Base-by-base conservation (phyloP, 177 flowering plant species). In the Vitis hybrid region DNA sequence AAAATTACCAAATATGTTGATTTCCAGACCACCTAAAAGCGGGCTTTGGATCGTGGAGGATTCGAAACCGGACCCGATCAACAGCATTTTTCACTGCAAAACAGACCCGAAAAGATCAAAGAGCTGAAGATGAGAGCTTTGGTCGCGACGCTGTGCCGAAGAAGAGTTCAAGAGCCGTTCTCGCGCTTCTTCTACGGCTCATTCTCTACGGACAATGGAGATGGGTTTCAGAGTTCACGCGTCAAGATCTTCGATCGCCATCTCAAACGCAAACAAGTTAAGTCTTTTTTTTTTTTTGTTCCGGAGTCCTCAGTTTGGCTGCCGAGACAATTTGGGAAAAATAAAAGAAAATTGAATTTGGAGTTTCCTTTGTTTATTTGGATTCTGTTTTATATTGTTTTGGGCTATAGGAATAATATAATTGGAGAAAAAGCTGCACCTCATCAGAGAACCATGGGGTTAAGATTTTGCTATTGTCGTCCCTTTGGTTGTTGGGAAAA, bases 241-340 rank as follows among this genome's bases (percentile, higher is more conserved):
- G 76, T 80, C 60, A 85, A 86, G 76, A 83, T 92, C 71, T 92
- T 92, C 64, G 92, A 90, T 66, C 92, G 97, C 57, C 15, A 84
- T 55, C 89, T 92, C 78, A 92, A 90, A 65, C 86, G 90, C 20
- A 84, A 72, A 68, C 96, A 90, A 69, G 94, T 79, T 73, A 54
- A 53, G 49, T 49, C 14, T 15, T 1, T 54, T 67, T 11, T 20
- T 1, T 20, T 20, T 11, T 22, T 56, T 58, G 33, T 9, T 15
- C 2, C 62, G 12, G 24, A 2, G 11, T 49, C 47, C 47, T 38
- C 47, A 38, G 47, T 38, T 38, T 38, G 47, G 47, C 47, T 38
- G 47, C 47, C 47, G 47, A 38, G 47, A 38, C 47, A 38, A 38
- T 38, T 38, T 38, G 47, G 47, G 8, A 38, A 7, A 38, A 38